Evolutionary conservation across 441 rosid species (phyloP).

Genomic region (Pelargonium cotyledonis): DNA sequence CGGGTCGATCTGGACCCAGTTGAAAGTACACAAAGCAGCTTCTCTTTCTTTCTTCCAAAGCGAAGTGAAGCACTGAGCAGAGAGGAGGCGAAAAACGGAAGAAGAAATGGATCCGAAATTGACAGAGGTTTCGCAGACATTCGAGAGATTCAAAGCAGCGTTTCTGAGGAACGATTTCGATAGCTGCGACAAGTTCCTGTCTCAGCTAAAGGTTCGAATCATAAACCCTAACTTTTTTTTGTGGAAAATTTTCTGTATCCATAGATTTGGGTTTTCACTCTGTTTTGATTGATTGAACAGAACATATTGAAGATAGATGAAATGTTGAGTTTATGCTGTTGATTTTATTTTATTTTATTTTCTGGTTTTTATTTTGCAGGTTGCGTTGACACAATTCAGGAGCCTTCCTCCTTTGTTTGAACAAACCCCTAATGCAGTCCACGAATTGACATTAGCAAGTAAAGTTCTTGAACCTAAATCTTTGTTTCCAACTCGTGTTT

Average conservation of each 20-base stretch:
- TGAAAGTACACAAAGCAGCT: background rate
- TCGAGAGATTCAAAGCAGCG: constrained; percentile 80
- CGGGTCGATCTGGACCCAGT: background rate
- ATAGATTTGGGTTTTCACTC: constrained; percentile 7
- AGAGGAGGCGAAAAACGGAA: background rate
- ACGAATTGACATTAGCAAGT: constrained; percentile 77
- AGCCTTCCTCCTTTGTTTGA: constrained; percentile 91
- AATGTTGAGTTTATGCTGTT: background rate
- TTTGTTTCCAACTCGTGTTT: background rate
- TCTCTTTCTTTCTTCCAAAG: constrained; percentile 7
- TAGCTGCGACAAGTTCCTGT: constrained; percentile 45
- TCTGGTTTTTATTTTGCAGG: constrained; percentile 36
- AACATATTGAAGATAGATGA: background rate
- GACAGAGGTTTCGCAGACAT: constrained; percentile 66
- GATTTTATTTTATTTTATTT: background rate
- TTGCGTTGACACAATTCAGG: constrained; percentile 62
- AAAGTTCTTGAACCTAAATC: constrained; percentile 16
- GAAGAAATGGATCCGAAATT: constrained; percentile 71
- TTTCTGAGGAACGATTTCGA: constrained; percentile 54
- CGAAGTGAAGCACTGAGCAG: constrained; percentile 12
- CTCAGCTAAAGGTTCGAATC: constrained; percentile 63
- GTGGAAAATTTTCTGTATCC: background rate
- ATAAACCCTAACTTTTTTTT: constrained; percentile 25
- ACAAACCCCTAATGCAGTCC: constrained; percentile 52
- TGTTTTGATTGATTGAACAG: background rate